phyloP scores from a whole-genome alignment of 78 protist species.

The Pigoraptor vietnamica region DNA sequence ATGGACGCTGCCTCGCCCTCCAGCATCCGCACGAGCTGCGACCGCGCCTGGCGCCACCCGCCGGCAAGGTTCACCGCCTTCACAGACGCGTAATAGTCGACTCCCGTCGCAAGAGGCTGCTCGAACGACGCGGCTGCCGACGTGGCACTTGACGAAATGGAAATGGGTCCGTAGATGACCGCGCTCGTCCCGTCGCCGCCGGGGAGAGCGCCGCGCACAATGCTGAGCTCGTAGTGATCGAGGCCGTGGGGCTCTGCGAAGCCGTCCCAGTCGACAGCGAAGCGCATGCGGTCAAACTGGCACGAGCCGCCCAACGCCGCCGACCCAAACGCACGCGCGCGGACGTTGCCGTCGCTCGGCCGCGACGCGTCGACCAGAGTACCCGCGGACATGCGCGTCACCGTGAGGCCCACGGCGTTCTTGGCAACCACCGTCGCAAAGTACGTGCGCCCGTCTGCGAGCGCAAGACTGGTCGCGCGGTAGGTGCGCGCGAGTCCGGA shows the following conservation, averaged over 20 bases:
- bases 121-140: background rate
- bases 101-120: background rate
- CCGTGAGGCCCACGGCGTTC: background rate
- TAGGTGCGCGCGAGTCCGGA: background rate
- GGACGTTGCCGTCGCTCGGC: background rate
- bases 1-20: background rate
- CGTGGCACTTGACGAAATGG: background rate
- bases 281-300: background rate
- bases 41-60: background rate
- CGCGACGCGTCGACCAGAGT: background rate
- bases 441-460: background rate
- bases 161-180: background rate
- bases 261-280: background rate
- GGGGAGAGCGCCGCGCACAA: background rate
- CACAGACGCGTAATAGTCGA: background rate
- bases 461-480: background rate
- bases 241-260: background rate
- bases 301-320: background rate
- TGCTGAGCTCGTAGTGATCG: background rate
- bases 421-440: background rate
- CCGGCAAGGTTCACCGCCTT: background rate
- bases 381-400: background rate
- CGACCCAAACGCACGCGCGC: background rate
- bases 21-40: background rate
- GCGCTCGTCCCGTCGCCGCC: background rate